Base-by-base conservation (phyloP, 2,329 filamentous ascomycete species). In the Fusarium sp. region DNA sequence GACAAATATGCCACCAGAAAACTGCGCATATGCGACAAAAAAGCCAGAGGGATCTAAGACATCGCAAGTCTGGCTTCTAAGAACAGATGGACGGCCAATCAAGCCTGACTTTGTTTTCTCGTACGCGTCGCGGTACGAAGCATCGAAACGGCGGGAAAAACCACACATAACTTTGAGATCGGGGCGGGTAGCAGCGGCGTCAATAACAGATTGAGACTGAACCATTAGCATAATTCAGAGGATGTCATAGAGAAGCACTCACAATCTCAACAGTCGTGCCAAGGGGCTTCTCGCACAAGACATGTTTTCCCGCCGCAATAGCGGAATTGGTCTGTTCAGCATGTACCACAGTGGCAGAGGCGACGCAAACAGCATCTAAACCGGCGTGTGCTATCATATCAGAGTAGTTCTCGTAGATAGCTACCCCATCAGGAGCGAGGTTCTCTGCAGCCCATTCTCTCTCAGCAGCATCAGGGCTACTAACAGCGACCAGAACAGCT, bases 1-100 rank as follows among this genome's bases (percentile, higher is more conserved):
- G 54, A 92, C 90, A 73, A 92, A 92, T 77, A 92, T 91, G n/a
- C 90, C 90, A 47, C 91, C 90, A 4, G 84, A 87, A 80, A 87
- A 90, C 68, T 89, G 83, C 10, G 90, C 89, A 78, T 92, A 92
- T 27, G 86, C 84, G 52, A 92, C 89, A 78, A 92, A 92, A 83
- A 92, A 92, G 49, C 90, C 90, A 0, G 84, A 85, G 0, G 89
- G 88, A 65, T 92, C 89, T 62, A 88, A 85, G 78, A 89, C 91
- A 80, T 93, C 90, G 80, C 89, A 91, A 1, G 90, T 92, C 79
- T 92, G 90, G 49, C 85, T 88, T 71, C 90, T 88, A 73, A 92
- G 84, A 46, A 92, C 84, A 13, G 86, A 85, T 4, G 89, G 87
- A 1, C 85, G 83, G 10, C 90, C 91, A 70, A 92, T 91, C 38